Evolutionary conservation across 768 basidiomycete species (phyloP).

Genomic region (Agaricus bisporus): DNA sequence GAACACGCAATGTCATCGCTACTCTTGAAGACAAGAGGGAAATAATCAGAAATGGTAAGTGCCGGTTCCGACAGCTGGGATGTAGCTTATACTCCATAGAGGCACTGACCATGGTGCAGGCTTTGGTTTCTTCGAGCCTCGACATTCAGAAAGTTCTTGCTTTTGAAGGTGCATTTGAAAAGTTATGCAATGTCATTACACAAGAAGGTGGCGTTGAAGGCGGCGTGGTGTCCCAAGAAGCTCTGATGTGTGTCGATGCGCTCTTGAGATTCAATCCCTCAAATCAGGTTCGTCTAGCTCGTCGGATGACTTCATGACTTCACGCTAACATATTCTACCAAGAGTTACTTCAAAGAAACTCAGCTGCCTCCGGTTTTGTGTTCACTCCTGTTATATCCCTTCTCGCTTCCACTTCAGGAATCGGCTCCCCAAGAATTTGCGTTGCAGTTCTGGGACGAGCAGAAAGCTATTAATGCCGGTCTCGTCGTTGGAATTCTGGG

Average conservation of each 20-base stretch:
- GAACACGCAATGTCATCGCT: conserved; percentile 65
- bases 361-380: conserved; percentile 62
- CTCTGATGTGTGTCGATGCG: conserved; percentile 80
- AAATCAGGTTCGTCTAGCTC: conserved; percentile 69
- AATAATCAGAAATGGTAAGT: conserved; percentile 81
- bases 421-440: conserved; percentile 84
- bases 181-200: conserved; percentile 81
- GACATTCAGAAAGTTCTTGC: conserved; percentile 97
- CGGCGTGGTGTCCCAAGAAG: conserved; percentile 78
- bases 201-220: conserved; percentile 92
- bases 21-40: conserved; percentile 82
- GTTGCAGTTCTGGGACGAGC: conserved; percentile 92
- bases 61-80: not conserved
- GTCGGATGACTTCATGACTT: not conserved
- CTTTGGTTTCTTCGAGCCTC: conserved; percentile 76
- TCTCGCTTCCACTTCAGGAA: conserved; percentile 49
- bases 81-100: conserved; percentile 38
- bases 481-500: conserved; percentile 82
- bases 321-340: conserved; percentile 13
- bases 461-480: conserved; percentile 77
- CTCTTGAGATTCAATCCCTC: conserved; percentile 89
- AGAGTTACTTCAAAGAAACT: conserved; percentile 97
- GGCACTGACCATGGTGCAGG: conserved; percentile 76
- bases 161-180: conserved; percentile 96
- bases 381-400: conserved; percentile 66